Evolutionary conservation across 2,329 filamentous ascomycete species (phyloP).

Genomic region (Ilyonectria mors-panacis): DNA sequence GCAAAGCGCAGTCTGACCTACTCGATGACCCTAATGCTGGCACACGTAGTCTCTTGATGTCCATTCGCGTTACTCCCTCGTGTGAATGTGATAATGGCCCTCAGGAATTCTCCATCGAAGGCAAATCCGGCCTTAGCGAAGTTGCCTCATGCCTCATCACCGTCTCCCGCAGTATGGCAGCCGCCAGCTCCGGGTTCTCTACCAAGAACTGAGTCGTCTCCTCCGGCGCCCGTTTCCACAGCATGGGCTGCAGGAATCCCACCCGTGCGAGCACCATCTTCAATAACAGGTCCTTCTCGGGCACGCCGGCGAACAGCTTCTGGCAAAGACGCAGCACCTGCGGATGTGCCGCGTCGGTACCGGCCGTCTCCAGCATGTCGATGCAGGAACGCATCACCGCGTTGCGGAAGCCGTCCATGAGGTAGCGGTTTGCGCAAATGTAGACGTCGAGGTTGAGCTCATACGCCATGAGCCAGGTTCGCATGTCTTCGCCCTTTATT

Average conservation of each 20-base stretch:
- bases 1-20: background rate
- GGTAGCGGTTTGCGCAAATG: conserved; percentile 63
- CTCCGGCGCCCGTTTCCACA: conserved; percentile 59
- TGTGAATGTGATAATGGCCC: background rate
- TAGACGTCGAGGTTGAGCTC: conserved; percentile 65
- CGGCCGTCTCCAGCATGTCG: conserved; percentile 62
- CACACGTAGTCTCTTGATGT: background rate
- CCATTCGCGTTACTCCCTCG: conserved; percentile 30
- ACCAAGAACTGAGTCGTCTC: conserved; percentile 61
- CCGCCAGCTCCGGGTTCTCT: conserved; percentile 61
- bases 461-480: conserved; percentile 63
- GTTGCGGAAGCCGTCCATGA: conserved; percentile 62
- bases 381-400: conserved; percentile 59
- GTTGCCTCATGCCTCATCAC: conserved; percentile 60
- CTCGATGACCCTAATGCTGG: background rate
- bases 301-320: conserved; percentile 60
- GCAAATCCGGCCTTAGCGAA: conserved; percentile 53
- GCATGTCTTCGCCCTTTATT: conserved; percentile 61
- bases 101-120: conserved; percentile 59
- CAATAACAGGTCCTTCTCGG: conserved; percentile 59
- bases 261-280: conserved; percentile 65
- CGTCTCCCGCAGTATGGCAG: conserved; percentile 64
- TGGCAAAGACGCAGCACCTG: conserved; percentile 61
- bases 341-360: conserved; percentile 58
- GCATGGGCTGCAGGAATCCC: conserved; percentile 61